phyloP scores from a whole-genome alignment of 805 yeast genomes.

The Kazachstania martiniae region DNA sequence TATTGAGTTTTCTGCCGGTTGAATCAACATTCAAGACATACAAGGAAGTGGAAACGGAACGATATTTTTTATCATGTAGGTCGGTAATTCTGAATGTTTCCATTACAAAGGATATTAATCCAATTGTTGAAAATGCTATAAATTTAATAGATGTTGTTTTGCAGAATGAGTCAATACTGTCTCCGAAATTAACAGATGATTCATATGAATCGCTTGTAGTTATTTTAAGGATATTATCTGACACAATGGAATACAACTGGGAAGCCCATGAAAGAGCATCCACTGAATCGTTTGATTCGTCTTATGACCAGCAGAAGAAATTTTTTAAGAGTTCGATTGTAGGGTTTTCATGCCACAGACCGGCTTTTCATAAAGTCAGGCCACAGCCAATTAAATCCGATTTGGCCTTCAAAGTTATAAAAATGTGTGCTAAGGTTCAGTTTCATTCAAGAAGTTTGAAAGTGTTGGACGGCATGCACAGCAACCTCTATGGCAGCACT shows the following conservation, averaged over 20 bases:
- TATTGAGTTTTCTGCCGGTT: constrained; percentile 18
- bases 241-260: constrained; percentile 31
- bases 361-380: constrained; percentile 25
- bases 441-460: constrained; percentile 22
- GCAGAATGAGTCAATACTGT: constrained; percentile 4
- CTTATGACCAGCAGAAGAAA: constrained; percentile 9
- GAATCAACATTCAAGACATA: constrained; percentile 13
- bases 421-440: constrained; percentile 20
- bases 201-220: constrained; percentile 26
- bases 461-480: constrained; percentile 21
- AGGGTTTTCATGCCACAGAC: constrained; percentile 26
- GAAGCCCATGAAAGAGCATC: constrained; percentile 10
- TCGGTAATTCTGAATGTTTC: constrained; percentile 18
- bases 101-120: constrained; percentile 12
- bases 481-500: constrained; percentile 5
- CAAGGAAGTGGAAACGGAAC: constrained; percentile 16
- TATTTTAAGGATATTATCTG: constrained; percentile 30
- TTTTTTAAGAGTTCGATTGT: constrained; percentile 16
- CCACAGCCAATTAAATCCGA: constrained; percentile 22
- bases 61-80: constrained; percentile 16
- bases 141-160: constrained; percentile 5
- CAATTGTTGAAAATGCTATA: constrained; percentile 9
- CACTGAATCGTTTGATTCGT: not conserved
- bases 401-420: constrained; percentile 16
- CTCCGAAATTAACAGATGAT: constrained; percentile 5